phyloP scores from a whole-genome alignment of 352 stramenopile species.

The Aphanomyces astaci region DNA sequence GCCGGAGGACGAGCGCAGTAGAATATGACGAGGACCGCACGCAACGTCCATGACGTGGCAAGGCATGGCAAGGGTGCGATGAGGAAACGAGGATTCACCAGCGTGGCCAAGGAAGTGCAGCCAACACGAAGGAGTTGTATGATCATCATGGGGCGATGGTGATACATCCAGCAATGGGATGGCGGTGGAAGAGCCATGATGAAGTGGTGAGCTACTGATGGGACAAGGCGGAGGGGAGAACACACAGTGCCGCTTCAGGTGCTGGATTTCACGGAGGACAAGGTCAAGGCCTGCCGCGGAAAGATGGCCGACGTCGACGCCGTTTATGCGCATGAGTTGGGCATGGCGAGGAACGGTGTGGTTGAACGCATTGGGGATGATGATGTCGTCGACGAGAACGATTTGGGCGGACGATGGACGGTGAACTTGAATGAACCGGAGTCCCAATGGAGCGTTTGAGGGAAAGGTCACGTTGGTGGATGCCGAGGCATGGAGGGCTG shows the following conservation, averaged over 20 bases:
- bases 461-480: not conserved
- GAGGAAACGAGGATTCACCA: not conserved
- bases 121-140: not conserved
- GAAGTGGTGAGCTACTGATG: not conserved
- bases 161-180: too few relatives aligned
- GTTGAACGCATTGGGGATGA: not conserved
- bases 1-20: not conserved
- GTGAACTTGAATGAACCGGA: not conserved
- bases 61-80: not conserved
- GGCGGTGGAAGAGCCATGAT: not conserved
- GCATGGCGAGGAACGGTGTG: not conserved
- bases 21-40: constrained; percentile 1
- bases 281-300: not conserved
- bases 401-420: not conserved
- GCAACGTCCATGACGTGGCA: not conserved
- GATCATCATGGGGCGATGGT: not conserved
- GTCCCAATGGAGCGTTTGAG: not conserved
- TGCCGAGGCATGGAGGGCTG: not conserved
- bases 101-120: not conserved
- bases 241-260: not conserved
- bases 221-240: not conserved
- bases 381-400: not conserved
- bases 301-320: not conserved
- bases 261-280: not conserved
- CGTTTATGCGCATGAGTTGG: not conserved